Base-by-base conservation (phyloP, 2,329 filamentous ascomycete genomes). In the Thelonectria blattea region DNA sequence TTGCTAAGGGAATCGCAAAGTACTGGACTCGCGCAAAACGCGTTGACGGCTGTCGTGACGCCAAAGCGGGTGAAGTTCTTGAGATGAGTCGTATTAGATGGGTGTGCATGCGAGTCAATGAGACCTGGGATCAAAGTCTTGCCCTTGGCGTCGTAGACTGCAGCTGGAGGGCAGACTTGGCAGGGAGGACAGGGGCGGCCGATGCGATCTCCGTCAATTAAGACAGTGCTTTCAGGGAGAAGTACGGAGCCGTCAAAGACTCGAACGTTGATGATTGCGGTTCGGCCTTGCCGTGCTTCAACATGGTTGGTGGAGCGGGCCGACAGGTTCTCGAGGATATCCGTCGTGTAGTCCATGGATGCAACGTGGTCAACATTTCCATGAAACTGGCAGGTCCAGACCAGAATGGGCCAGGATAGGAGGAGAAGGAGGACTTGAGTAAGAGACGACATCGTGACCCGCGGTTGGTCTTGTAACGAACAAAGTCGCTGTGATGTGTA, bases 71-170 rank as follows among this genome's bases (percentile, higher is more conserved):
- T 54, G 17, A 54, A 27, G 6, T 46, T 43, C 17, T n/a, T 39
- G 2, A 39, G 43, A 41, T 58, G 48, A 2, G 56, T 34, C 17
- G 30, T 17, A 20, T 52, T 47, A 30, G 10, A 8, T 18, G 56
- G 56, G 11, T 58, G 56, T 3, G 49, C 56, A 37, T 58, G 56
- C 7, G 56, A 47, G 30, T 58, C 56, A 30, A 58, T 58, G 4
- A 58, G 49, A 4, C 56, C 56, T 6, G 56, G 56, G 22, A 58
- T 48, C 32, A 58, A 47, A 2, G 56, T 58, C 49, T 22, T 52
- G 41, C 56, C 56, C 22, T 58, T 47, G 3, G 48, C 56, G 27
- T 58, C 56, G 22, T 46, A 58, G 18, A 51, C 37, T 24, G 52
- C 56, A 30, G 30, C 41, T n/a, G 46, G n/a, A 14, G 42, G 17